Evolutionary conservation across 1,284 basidiomycete genomes (phyloP).

Genomic region (Thelephora terrestris): DNA sequence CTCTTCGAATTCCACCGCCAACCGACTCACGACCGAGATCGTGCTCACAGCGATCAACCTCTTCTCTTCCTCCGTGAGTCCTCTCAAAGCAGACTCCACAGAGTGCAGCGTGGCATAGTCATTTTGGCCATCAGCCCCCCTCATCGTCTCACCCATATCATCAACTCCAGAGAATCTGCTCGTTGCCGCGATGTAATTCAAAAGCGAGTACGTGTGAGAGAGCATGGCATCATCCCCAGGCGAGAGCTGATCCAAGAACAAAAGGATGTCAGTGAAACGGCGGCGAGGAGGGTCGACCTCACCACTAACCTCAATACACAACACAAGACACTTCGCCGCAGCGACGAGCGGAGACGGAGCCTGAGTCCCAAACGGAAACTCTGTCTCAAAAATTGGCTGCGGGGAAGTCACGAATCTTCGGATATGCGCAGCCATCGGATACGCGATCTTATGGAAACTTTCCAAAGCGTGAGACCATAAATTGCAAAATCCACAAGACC

Average conservation of each 20-base stretch:
- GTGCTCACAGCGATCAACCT: constrained; percentile 82
- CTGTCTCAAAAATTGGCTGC: constrained; percentile 79
- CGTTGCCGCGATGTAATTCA: constrained; percentile 82
- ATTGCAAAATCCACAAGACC: too few species aligned
- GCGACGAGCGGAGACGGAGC: constrained; percentile 72
- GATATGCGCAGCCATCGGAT: constrained; percentile 70
- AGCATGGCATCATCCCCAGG: constrained; percentile 87
- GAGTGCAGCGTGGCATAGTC: constrained; percentile 42
- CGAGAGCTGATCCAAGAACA: constrained; percentile 43
- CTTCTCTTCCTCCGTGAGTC: constrained; percentile 77
- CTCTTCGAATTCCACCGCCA: constrained; percentile 74
- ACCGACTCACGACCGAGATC: constrained; percentile 77
- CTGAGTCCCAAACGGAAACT: constrained; percentile 64
- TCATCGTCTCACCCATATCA: constrained; percentile 13
- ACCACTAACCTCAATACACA: constrained; percentile 70
- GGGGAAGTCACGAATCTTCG: constrained; percentile 86
- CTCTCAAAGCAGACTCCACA: constrained; percentile 49
- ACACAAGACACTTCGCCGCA: constrained; percentile 82
- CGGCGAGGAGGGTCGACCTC: background rate
- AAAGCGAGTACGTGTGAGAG: constrained; percentile 92
- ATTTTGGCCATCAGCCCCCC: background rate
- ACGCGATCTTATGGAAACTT: constrained; percentile 76
- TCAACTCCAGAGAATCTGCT: constrained; percentile 40
- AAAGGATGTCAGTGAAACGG: background rate
- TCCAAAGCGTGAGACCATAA: background rate